These are phyloP conservation scores for Fagopyrum homotropicum DNA, from an alignment of 148 eudicot species.

Conservation along the genomic window DNA sequence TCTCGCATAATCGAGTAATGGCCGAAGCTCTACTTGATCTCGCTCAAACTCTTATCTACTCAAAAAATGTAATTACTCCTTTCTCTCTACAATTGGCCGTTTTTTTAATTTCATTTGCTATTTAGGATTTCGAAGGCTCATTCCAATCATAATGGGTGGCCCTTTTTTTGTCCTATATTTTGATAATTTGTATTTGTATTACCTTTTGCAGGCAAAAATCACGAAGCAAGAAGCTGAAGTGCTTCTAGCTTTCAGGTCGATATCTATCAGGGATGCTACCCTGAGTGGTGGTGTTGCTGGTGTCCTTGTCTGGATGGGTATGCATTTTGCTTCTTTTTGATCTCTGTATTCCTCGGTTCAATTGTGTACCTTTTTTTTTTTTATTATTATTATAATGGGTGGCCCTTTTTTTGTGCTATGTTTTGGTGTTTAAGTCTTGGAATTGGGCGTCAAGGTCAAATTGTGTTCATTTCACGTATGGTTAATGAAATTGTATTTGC, in stretches of 20 bases:
- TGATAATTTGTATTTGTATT: too few relatives aligned
- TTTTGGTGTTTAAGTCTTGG: neutral
- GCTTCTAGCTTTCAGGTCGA: neutral
- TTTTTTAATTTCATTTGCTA: neutral
- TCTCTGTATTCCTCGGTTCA: neutral
- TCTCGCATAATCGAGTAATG: neutral
- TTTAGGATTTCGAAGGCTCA: neutral
- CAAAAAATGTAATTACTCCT: constrained; percentile 5
- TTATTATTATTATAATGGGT: neutral
- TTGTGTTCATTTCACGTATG: neutral
- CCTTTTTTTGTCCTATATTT: too few relatives aligned
- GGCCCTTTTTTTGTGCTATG: neutral
- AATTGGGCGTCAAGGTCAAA: neutral
- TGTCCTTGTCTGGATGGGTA: constrained; percentile 4
- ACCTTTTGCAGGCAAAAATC: neutral
- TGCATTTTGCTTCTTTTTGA: neutral
- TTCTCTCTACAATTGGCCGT: neutral
- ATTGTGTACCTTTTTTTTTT: neutral
- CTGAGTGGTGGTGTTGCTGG: neutral
- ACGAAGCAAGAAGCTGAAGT: constrained; percentile 2
- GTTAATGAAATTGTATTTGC: neutral
- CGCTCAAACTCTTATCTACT: constrained; percentile 1
- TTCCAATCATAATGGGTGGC: neutral
- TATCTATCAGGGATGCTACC: constrained; percentile 4
- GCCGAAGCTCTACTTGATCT: constrained; percentile 10